Evolutionary conservation across 1,284 basidiomycete genomes (phyloP).

Genomic region (Singerocomus inundabilis): DNA sequence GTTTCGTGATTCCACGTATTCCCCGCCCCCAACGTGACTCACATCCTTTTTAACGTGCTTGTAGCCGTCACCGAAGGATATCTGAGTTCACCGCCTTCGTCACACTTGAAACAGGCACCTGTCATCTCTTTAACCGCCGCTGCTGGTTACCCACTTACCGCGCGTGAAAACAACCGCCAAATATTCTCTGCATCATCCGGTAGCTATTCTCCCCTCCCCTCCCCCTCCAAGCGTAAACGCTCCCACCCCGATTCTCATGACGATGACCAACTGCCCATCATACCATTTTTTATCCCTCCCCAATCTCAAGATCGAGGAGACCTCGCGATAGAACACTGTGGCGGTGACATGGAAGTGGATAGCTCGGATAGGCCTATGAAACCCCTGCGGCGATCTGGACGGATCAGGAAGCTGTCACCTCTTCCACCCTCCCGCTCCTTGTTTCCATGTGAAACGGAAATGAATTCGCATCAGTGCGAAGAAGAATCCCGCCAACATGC

Average conservation of each 20-base stretch:
- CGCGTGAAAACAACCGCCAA: constrained; percentile 34
- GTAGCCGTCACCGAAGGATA: constrained; percentile 35
- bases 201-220: constrained; percentile 31
- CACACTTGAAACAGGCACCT: constrained; percentile 33
- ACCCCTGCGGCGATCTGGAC: constrained; percentile 35
- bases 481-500: constrained; percentile 21
- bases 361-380: constrained; percentile 32
- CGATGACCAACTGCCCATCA: constrained; percentile 21
- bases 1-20: constrained; percentile 22
- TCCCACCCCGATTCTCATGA: constrained; percentile 26
- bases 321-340: constrained; percentile 25
- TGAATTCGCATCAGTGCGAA: constrained; percentile 32
- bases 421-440: constrained; percentile 24
- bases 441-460: constrained; percentile 33
- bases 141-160: constrained; percentile 22
- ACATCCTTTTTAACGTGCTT: constrained; percentile 25
- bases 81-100: constrained; percentile 30
- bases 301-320: constrained; percentile 26
- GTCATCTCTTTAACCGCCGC: constrained; percentile 19
- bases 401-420: constrained; percentile 30
- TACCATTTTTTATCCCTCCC: constrained; percentile 8
- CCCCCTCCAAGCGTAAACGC: constrained; percentile 36
- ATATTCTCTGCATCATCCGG: constrained; percentile 29
- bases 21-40: constrained; percentile 28
- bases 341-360: constrained; percentile 33